Evolutionary conservation across 495 filamentous ascomycete species (phyloP), one percentile per base, ranked within the genome.

Genomic region (Aspergillus panamensis): DNA sequence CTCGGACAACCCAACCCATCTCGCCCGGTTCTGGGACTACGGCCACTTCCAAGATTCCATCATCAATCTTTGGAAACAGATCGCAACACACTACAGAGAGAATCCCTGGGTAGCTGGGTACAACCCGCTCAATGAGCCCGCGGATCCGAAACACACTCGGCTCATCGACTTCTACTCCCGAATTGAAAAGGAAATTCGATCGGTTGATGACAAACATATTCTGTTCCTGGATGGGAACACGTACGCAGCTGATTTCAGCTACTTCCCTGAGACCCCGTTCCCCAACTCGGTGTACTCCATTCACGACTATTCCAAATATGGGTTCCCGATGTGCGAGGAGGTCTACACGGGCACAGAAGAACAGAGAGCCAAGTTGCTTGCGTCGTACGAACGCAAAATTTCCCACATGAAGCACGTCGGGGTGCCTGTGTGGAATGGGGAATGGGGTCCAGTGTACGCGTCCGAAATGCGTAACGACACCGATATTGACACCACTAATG

Each of bases 211-310:
- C 0, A 63, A 83, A 20, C 82, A 84, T 60, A 80, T 84, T 17
- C 67, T 85, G 2, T 85, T 75, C 58, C 65, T 84, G 1, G 82
- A 85, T 57, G 81, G 81, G 2, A 85, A 85, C 63, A 84, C 81
- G 2, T 84, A 77, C 52, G 72, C 81, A 0, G 83, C 82, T 67
- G 71, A 76, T 32, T 76, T 62, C 52, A 62, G 35, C 5, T 21
- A 45, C 37, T 76, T 76, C 40, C 39, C 42, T 0, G 53, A 67
- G n/a, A 60, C 67, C n/a, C 53, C 68, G 8, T 60, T 73, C 8
- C 73, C 71, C 8, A 83, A 82, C 57, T 69, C 68, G n/a, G 81
- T 83, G 5, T 85, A 85, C 62, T 72, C 80, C 2, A 67, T 76
- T 21, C 82, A 85, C 61, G 81, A 83, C 64, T 84, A 84, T 63